phyloP scores from a whole-genome alignment of 192 early-diverging fungal genomes.

The Dispira parvispora region DNA sequence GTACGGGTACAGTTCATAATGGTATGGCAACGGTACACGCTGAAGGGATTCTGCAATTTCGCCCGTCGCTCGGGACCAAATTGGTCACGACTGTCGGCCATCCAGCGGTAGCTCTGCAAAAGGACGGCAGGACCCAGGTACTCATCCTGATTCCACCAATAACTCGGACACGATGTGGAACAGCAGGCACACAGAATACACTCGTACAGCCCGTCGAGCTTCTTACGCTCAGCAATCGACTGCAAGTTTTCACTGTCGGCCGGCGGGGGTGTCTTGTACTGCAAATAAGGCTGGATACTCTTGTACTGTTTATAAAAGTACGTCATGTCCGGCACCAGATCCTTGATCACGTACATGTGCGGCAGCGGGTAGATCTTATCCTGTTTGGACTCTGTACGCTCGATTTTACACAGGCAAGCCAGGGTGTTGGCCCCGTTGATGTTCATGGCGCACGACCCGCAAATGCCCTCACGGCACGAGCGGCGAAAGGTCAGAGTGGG shows the following conservation, averaged over 20 bases:
- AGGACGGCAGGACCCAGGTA: constrained; percentile 93
- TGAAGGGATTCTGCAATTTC: constrained; percentile 84
- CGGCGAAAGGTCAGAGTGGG: constrained; percentile 88
- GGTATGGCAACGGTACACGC: constrained; percentile 97
- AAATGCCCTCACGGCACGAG: constrained; percentile 94
- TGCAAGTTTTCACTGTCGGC: constrained; percentile 78
- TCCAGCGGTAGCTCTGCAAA: constrained; percentile 98
- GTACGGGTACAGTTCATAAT: constrained; percentile 98
- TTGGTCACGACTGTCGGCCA: constrained; percentile 92
- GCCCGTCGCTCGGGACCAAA: constrained; percentile 68
- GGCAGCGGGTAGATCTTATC: constrained; percentile 91
- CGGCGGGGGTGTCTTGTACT: constrained; percentile 59
- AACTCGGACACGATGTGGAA: constrained; percentile 86
- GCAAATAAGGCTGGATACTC: constrained; percentile 88
- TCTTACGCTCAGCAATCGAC: constrained; percentile 84
- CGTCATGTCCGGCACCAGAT: constrained; percentile 90
- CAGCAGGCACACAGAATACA: constrained; percentile 97
- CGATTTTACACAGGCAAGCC: constrained; percentile 81
- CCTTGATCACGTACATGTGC: constrained; percentile 95
- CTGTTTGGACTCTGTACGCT: constrained; percentile 41
- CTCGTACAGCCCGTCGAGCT: constrained; percentile 91
- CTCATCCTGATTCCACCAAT: constrained; percentile 93
- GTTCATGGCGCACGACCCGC: constrained; percentile 98
- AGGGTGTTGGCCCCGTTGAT: constrained; percentile 91
- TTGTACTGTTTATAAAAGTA: constrained; percentile 98